These are phyloP conservation scores for Penicillium chermesinum DNA, from an alignment of 495 filamentous ascomycete genomes.

Conservation along the genomic window DNA sequence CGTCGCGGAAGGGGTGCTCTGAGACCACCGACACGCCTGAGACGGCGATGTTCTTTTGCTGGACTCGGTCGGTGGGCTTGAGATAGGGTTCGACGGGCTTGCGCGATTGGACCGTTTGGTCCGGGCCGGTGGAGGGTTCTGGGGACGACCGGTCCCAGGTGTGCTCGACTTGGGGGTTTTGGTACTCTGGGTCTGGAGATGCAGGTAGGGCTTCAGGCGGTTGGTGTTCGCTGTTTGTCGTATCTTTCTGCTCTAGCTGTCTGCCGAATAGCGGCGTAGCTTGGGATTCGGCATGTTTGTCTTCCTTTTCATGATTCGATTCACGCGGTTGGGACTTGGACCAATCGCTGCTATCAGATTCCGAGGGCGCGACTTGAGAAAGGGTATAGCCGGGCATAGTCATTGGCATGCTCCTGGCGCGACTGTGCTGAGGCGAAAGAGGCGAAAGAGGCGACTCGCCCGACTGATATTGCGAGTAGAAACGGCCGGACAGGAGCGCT, in stretches of 20 bases:
- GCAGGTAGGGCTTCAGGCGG: no score
- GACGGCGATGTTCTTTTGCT: constrained; percentile 6
- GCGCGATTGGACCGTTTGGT: constrained; percentile 8
- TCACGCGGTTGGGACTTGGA: background rate
- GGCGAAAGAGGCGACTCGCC: constrained; percentile 1
- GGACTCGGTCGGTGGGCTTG: background rate
- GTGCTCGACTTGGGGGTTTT: background rate
- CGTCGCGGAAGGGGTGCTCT: constrained; percentile 23
- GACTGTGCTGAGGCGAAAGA: constrained; percentile 4
- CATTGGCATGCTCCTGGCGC: constrained; percentile 14
- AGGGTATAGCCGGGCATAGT: constrained; percentile 2
- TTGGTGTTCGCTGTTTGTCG: no score
- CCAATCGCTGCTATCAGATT: constrained; percentile 2
- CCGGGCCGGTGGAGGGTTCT: background rate
- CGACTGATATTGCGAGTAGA: constrained; percentile 18
- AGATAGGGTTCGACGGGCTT: constrained; percentile 3
- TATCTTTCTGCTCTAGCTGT: background rate
- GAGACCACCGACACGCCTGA: constrained; percentile 10
- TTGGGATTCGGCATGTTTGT: background rate
- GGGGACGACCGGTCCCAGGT: background rate
- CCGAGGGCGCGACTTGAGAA: constrained; percentile 10
- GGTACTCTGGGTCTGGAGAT: background rate
- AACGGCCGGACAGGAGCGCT: constrained; percentile 10
- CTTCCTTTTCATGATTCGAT: background rate
- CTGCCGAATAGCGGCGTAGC: background rate